These are phyloP conservation scores for Cenchrus fungigraminus DNA, from an alignment of 176 grass and related monocot genomes.

Conservation along the genomic window DNA sequence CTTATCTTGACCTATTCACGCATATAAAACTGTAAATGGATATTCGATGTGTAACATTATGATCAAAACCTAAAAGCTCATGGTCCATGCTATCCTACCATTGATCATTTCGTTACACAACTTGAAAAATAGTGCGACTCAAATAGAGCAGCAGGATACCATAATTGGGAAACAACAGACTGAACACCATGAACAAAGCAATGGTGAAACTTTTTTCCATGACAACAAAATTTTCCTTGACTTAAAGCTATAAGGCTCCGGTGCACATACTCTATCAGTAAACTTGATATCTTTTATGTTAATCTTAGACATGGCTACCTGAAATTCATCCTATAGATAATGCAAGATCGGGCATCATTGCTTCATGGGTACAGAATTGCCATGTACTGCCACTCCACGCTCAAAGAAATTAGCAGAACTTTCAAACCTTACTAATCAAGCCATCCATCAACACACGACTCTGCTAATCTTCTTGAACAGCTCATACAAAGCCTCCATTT, in stretches of 20 bases:
- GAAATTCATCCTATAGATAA: slow-evolving; percentile 74
- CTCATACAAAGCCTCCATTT: slow-evolving; percentile 90
- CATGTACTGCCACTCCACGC: not conserved
- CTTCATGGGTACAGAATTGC: not conserved
- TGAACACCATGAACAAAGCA: not conserved
- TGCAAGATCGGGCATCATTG: not conserved
- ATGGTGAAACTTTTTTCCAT: not conserved
- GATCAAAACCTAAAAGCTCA: not conserved
- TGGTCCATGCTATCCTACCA: not conserved
- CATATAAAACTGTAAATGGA: not conserved
- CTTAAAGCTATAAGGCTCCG: not conserved
- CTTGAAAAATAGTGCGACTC: not conserved
- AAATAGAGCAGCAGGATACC: not conserved
- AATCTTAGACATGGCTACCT: slow-evolving; percentile 81
- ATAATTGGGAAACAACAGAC: not conserved
- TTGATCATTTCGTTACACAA: slow-evolving; percentile 12
- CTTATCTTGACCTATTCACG: not conserved
- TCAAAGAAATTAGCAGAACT: slow-evolving; percentile 1
- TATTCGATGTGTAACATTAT: not conserved
- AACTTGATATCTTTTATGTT: slow-evolving; percentile 85
- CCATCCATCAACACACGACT: slow-evolving; percentile 84
- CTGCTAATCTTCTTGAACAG: slow-evolving; percentile 93
- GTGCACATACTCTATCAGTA: slow-evolving; percentile 72
- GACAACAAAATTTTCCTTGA: not conserved
- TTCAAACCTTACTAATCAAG: slow-evolving; percentile 70